These are phyloP conservation scores for Hypholoma sublateritium DNA, from an alignment of 768 basidiomycete species.

Conservation along the genomic window DNA sequence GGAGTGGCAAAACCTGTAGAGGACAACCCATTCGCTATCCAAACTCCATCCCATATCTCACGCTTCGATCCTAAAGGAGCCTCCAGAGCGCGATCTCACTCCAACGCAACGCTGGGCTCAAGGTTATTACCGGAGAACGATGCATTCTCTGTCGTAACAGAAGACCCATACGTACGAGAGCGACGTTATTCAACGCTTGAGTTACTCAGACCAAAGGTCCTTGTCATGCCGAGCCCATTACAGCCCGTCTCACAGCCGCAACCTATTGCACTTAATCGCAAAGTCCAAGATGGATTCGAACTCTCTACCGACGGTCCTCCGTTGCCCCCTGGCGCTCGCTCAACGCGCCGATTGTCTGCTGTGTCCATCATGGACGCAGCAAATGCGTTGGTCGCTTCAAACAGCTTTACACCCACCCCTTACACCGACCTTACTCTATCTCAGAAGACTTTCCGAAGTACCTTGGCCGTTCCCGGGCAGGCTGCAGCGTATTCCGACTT, in stretches of 20 bases:
- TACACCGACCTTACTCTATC: conserved; percentile 69
- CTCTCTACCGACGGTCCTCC: conserved; percentile 71
- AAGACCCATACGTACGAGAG: conserved; percentile 38
- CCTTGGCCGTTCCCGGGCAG: conserved; percentile 68
- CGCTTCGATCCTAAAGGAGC: conserved; percentile 79
- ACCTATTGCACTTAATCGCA: conserved; percentile 31
- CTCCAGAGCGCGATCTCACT: conserved; percentile 55
- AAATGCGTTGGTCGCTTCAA: conserved; percentile 47
- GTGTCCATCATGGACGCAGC: conserved; percentile 24
- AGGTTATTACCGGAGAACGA: conserved; percentile 61
- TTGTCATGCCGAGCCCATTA: conserved; percentile 91
- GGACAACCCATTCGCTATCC: conserved; percentile 69
- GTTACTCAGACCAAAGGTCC: conserved; percentile 84
- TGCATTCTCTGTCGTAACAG: conserved; percentile 41
- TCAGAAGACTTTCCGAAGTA: conserved; percentile 85
- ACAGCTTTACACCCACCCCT: conserved; percentile 80
- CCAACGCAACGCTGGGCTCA: conserved; percentile 67
- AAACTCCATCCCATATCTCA: conserved; percentile 64
- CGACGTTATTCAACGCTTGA: conserved; percentile 74
- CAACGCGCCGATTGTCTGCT: conserved; percentile 48
- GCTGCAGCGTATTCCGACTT: conserved; percentile 64
- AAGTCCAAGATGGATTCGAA: conserved; percentile 59
- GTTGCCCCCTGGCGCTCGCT: conserved; percentile 71
- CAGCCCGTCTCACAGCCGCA: conserved; percentile 44
- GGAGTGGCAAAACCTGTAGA: conserved; percentile 40